Percentiles rank a stretch among this genome's conserved stretches.
Conservation (phyloP, 495 filamentous ascomycete species). For the Letharia lupina region DNA sequence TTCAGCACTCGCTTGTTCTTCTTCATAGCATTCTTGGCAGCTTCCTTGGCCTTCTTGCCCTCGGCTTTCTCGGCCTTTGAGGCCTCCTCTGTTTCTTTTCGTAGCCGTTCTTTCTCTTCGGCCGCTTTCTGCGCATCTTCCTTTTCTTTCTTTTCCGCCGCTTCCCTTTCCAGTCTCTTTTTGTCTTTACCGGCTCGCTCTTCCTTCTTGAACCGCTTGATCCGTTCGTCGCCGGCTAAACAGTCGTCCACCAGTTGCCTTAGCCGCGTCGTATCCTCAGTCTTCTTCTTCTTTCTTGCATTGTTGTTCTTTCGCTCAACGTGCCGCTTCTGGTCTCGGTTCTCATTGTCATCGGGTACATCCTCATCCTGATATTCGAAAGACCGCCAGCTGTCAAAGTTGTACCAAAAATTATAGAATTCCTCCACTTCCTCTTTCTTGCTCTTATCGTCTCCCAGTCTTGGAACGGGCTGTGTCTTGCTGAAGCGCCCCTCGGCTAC, state of each 20-base stretch:
- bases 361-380: slow-evolving; percentile 99
- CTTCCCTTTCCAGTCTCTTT: slow-evolving; percentile 83
- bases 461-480: slow-evolving; percentile 76
- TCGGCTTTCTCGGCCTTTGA: slow-evolving; percentile 74
- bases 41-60: slow-evolving; percentile 95
- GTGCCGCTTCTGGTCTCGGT: slow-evolving; percentile 97
- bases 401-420: slow-evolving; percentile 99
- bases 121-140: slow-evolving; percentile 73
- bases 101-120: slow-evolving; percentile 65
- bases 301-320: slow-evolving; percentile 97
- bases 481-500: slow-evolving; percentile 87
- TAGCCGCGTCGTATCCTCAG: slow-evolving; percentile 85
- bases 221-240: slow-evolving; percentile 76
- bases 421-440: slow-evolving; percentile 79
- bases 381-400: slow-evolving; percentile 93
- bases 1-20: slow-evolving; percentile 98
- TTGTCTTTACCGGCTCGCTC: slow-evolving; percentile 90
- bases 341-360: slow-evolving; percentile 96
- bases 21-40: slow-evolving; percentile 94
- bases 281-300: slow-evolving; percentile 97
- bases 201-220: slow-evolving; percentile 91
- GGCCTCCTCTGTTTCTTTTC: slow-evolving; percentile 75
- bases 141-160: slow-evolving; percentile 70
- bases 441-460: slow-evolving; percentile 74
- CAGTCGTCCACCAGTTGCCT: slow-evolving; percentile 81